Percentiles rank a stretch among this genome's conserved stretches.
Conservation (phyloP, 2,329 filamentous ascomycete genomes). For the Fusarium verticillioides region DNA sequence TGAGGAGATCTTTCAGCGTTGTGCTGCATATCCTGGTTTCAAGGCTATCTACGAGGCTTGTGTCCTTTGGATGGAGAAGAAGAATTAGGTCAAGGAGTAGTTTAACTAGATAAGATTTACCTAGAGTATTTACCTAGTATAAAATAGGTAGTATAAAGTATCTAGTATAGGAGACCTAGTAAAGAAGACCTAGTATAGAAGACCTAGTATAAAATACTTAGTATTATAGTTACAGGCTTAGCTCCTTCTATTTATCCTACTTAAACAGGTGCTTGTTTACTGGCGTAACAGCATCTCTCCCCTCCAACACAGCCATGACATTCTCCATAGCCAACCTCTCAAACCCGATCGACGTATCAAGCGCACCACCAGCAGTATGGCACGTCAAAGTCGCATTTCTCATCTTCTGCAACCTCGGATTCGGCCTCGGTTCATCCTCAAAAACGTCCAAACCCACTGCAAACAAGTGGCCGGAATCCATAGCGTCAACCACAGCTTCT, state of each 20-base stretch:
- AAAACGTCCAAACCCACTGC: conserved; percentile 45
- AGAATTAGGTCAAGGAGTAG: neutral
- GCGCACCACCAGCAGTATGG: conserved; percentile 66
- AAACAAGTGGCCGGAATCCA: conserved; percentile 22
- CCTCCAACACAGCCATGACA: conserved; percentile 58
- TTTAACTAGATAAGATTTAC: too few relatives aligned
- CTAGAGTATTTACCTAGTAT: too few relatives aligned
- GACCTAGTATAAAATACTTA: too few relatives aligned
- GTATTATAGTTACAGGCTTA: neutral
- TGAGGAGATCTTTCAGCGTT: conserved; percentile 1
- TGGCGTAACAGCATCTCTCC: conserved; percentile 48
- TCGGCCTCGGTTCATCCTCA: conserved; percentile 19
- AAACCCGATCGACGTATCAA: conserved; percentile 65
- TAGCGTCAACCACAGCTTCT: conserved; percentile 26
- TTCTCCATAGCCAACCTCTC: conserved; percentile 66
- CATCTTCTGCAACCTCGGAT: conserved; percentile 46
- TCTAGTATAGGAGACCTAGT: too few relatives aligned
- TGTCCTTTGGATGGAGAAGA: neutral
- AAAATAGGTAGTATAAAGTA: too few relatives aligned
- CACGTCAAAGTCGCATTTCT: conserved; percentile 58
- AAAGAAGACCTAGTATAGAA: too few relatives aligned
- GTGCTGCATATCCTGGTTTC: neutral
- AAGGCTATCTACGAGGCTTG: conserved; percentile 12
- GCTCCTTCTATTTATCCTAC: neutral
- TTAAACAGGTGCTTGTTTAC: conserved; percentile 51